Evolutionary conservation across 2,329 filamentous ascomycete species (phyloP), one percentile per base, ranked within the genome.

Genomic region (Aspergillus glaucus): DNA sequence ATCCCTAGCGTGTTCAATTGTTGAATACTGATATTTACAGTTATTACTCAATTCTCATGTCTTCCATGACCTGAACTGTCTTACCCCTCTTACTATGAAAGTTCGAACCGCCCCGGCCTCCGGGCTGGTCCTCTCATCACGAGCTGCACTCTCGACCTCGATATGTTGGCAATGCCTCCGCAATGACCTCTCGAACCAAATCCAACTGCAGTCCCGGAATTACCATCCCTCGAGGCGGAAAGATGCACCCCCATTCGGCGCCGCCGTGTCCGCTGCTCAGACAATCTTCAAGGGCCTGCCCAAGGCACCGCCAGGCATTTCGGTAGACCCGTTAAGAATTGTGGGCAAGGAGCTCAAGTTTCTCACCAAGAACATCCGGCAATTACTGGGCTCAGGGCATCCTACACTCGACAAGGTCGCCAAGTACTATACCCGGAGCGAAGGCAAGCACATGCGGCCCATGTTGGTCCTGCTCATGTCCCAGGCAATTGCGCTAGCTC

Each of bases 331-430:
- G 30, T 79, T 97, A 62, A 82, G 88, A 53, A 86, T 88, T 30
- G 91, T 97, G 30, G 92, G 88, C 54, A 94, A 95, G 73, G 92
- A 97, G 76, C 88, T 98, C 84, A 93, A 95, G 71, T 94, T 91
- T 61, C 74, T 97, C 63, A 95, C 88, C 9, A 90, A 90, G 47
- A 95, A 97, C 62, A 95, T 97, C 69, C 81, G 88, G 52, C 87
- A 94, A 65, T 78, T 97, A n/a, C 76, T 97, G 14, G 92, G 92
- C 5, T 96, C 91, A 0, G 92, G 92, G 5, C 92, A 98, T 65
- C 93, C 93, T 0, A 90, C 91, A 42, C 80, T 98, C 51, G 93
- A 97, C 65, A 91, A 88, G 39, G 92, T 91, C 24, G 90, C 93
- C 46, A 98, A 98, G 72, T 98, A 98, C 77, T 98, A 98, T 70